Evolutionary conservation across 176 grass and related monocot genomes (phyloP).

Genomic region (Poa annua): DNA sequence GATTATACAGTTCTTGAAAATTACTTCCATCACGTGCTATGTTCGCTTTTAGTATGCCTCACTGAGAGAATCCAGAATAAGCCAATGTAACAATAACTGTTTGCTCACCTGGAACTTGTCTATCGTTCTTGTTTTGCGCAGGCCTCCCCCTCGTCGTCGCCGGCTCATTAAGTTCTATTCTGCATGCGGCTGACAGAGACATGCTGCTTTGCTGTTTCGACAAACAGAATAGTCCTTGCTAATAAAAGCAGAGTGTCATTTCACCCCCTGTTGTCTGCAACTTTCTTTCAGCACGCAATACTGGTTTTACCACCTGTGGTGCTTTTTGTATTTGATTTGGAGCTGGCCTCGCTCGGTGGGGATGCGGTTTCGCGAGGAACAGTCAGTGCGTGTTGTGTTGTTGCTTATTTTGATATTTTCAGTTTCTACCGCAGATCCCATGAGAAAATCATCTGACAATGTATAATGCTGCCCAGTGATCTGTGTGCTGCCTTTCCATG

Average conservation of each 20-base stretch:
- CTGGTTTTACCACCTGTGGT: not conserved
- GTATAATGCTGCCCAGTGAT: no score
- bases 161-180: constrained; percentile 31
- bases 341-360: no score
- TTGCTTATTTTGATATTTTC: no score
- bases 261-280: constrained; percentile 28
- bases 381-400: no score
- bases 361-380: no score
- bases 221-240: not conserved
- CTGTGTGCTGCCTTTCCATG: no score
- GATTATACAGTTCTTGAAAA: not conserved
- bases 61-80: not conserved
- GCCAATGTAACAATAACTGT: no score
- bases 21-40: no score
- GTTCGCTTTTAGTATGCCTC: not conserved
- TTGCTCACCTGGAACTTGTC: no score
- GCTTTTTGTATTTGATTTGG: no score
- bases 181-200: not conserved
- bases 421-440: no score
- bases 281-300: constrained; percentile 30
- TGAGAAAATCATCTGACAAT: no score
- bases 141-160: constrained; percentile 11
- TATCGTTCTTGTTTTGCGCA: not conserved
- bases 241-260: constrained; percentile 44
- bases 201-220: constrained; percentile 5